Base-by-base conservation (phyloP, 164 flowering plant species). In the Magnolia officinalis region DNA sequence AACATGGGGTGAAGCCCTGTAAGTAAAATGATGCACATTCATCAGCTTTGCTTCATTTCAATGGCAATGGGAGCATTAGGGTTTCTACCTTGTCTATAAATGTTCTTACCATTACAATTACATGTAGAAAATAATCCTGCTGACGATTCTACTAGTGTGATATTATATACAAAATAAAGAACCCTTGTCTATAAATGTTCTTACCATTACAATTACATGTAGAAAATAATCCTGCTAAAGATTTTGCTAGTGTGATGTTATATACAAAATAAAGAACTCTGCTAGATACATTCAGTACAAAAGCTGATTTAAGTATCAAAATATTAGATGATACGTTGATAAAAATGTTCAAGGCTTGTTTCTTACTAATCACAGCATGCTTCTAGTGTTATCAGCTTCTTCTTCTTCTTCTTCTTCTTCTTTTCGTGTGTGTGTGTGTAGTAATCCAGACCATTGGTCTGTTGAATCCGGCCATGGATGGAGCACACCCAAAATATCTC, bases 211-310 rank as follows among this genome's bases (percentile, higher is more conserved):
- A 23, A 21, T 20, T 7, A 20, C 67, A 65, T 2, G 11, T 4
- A 65, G 26, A 51, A 66, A 66, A 77, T 72, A 72, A 72, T 26
- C 55, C 21, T 45, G 29, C 79, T 66, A 75, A 66, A 71, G 67
- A 63, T 10, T 71, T 63, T 51, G 10, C 19, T 63, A 21, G 24
- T 29, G 24, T 65, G 68, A 65, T 24, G 37, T 7, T 65, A 6
- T 5, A 65, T 65, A 65, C 11, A 65, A 37, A 65, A 65, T 65
- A 11, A 20, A 23, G 68, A 65, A 65, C 29, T 65, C 24, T 59
- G 19, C 68, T 65, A 23, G 21, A 10, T 29, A 24, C 68, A 65
- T 65, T 3, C 45, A 37, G 45, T 0, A 37, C 45, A 3, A 37
- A 37, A 4, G 45, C 45, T 37, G 45, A 37, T 37, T 37, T 37